Percentiles rank a stretch among this genome's conserved stretches.
Conservation (phyloP, 2,329 filamentous ascomycete genomes). For the Fusarium udum region DNA sequence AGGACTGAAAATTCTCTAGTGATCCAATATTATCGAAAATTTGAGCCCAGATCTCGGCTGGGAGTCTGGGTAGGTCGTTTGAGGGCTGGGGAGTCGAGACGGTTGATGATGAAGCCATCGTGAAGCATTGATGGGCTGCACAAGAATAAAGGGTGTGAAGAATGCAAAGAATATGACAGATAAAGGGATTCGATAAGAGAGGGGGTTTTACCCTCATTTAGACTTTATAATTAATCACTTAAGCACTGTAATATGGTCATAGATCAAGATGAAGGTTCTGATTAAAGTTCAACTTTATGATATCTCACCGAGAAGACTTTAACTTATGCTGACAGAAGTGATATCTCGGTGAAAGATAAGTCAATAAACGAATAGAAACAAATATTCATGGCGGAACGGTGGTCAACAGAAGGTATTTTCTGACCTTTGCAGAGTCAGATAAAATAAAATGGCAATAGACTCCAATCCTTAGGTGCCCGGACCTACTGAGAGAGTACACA, state of each 20-base stretch:
- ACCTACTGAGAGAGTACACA: neutral
- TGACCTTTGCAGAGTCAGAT: neutral
- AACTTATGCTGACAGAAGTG: accelerated
- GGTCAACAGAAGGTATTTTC: neutral
- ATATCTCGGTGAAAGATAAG: accelerated
- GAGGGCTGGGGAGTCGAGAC: neutral
- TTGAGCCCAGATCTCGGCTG: neutral
- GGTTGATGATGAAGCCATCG: neutral
- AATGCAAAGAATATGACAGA: neutral
- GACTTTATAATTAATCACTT: neutral
- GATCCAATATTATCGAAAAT: neutral
- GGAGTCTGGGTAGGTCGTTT: neutral
- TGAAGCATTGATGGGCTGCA: neutral
- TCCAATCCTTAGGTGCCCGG: neutral
- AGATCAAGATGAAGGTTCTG: neutral
- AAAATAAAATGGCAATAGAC: neutral
- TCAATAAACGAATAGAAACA: neutral
- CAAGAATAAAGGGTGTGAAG: no score
- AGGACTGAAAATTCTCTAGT: neutral
- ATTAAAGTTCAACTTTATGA: neutral
- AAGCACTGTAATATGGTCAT: neutral
- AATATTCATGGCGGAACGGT: no score
- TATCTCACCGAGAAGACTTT: neutral
- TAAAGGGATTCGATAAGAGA: neutral
- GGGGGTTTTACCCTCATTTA: neutral